Percentiles rank a stretch among this genome's conserved stretches.
Evolutionary conservation across 768 basidiomycete genomes (phyloP).

Genomic region (Phanerodontia chrysosporium): DNA sequence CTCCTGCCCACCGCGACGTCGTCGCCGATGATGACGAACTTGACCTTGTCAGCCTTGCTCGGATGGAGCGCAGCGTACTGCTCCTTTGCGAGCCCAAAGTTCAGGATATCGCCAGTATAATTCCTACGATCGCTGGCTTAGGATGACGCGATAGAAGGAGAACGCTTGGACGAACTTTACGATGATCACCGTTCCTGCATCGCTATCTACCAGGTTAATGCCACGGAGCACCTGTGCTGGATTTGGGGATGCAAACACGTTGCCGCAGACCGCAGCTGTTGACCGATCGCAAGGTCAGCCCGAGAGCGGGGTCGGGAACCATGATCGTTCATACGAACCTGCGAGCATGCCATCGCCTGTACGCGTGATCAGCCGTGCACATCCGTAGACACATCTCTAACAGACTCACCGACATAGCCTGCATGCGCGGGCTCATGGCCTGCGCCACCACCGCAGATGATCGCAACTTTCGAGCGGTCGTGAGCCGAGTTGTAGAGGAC

Average conservation of each 20-base stretch:
- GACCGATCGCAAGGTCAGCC: neutral
- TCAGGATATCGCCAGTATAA: conserved; percentile 87
- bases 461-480: conserved; percentile 63
- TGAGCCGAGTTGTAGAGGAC: conserved; percentile 59
- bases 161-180: conserved; percentile 54
- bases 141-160: conserved; percentile 6
- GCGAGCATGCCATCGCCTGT: conserved; percentile 75
- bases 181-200: conserved; percentile 74
- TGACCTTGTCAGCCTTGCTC: conserved; percentile 59
- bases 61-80: conserved; percentile 72
- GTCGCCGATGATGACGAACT: conserved; percentile 82
- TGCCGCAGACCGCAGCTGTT: conserved; percentile 78
- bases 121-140: conserved; percentile 52
- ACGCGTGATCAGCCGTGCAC: neutral
- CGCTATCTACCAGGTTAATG: conserved; percentile 70
- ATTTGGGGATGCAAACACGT: conserved; percentile 87
- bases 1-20: conserved; percentile 83
- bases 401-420: conserved; percentile 81
- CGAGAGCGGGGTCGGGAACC: neutral
- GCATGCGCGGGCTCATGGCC: conserved; percentile 93
- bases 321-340: conserved; percentile 34
- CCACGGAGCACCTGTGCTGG: conserved; percentile 78
- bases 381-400: neutral
- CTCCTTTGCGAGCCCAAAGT: conserved; percentile 88
- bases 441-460: conserved; percentile 81